phyloP scores from a whole-genome alignment of 2,329 filamentous ascomycete genomes.

The Rutstroemia sp. region DNA sequence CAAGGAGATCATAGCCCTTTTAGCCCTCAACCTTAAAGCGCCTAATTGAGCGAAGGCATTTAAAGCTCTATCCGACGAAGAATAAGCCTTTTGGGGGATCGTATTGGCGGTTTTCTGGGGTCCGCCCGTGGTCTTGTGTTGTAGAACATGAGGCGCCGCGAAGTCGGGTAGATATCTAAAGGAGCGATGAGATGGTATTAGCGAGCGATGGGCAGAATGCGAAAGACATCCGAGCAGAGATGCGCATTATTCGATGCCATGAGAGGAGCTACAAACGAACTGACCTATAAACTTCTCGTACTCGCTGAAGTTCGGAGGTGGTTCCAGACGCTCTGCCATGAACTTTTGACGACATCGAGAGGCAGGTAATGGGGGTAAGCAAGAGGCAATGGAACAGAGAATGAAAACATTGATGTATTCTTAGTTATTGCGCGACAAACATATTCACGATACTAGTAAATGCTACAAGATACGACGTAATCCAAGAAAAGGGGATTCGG shows the following conservation, averaged over 20 bases:
- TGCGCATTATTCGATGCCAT: background rate
- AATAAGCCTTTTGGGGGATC: background rate
- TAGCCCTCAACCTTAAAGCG: constrained; percentile 38
- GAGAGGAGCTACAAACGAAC: background rate
- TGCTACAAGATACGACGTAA: too few species aligned
- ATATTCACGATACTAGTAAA: too few species aligned
- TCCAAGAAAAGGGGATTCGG: too few species aligned
- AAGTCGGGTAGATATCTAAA: constrained; percentile 4
- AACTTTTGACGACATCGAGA: background rate
- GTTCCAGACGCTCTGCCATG: background rate
- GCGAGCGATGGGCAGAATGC: background rate
- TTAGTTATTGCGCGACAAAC: too few species aligned
- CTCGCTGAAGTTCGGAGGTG: background rate
- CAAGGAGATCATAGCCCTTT: constrained; percentile 39
- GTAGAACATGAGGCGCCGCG: background rate
- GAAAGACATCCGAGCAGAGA: background rate
- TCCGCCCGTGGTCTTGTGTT: background rate
- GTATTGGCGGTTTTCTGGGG: background rate
- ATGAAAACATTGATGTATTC: too few species aligned
- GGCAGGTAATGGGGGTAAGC: background rate
- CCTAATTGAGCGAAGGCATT: constrained; percentile 41
- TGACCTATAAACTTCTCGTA: constrained; percentile 7
- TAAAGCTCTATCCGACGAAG: constrained; percentile 37
- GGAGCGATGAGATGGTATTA: background rate
- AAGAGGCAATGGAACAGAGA: too few species aligned